Evolutionary conservation across 352 stramenopile species (phyloP).

Genomic region (Phytophthora niederhauseri): DNA sequence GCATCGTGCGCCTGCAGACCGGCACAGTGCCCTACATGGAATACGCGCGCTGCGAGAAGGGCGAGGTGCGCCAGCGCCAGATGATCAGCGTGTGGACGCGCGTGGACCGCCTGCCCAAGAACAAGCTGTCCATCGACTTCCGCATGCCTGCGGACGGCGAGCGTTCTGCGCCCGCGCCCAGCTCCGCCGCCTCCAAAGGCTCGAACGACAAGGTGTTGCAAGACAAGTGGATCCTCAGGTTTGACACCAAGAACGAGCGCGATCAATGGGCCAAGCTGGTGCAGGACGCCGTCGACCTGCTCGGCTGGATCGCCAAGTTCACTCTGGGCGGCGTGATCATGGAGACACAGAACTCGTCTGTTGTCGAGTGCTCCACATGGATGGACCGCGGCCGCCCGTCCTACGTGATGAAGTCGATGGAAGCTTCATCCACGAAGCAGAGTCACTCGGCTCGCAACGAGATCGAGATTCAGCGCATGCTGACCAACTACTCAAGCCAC

Average conservation of each 20-base stretch:
- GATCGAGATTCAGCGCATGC: constrained; percentile 64
- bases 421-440: constrained; percentile 53
- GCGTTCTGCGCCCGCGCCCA: constrained; percentile 15
- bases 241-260: constrained; percentile 75
- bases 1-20: constrained; percentile 64
- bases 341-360: constrained; percentile 55
- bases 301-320: constrained; percentile 77
- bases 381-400: constrained; percentile 58
- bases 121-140: constrained; percentile 76
- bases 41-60: constrained; percentile 59
- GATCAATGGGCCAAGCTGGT: constrained; percentile 66
- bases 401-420: constrained; percentile 73
- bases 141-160: constrained; percentile 38
- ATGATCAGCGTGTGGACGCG: constrained; percentile 63
- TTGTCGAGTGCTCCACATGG: constrained; percentile 73
- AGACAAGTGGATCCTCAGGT: constrained; percentile 75
- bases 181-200: constrained; percentile 17
- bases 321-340: constrained; percentile 63
- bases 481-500: constrained; percentile 77
- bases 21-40: constrained; percentile 70
- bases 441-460: constrained; percentile 58
- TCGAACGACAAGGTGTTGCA: constrained; percentile 37
- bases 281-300: constrained; percentile 68
- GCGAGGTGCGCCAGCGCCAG: constrained; percentile 64
- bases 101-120: constrained; percentile 68